Evolutionary conservation across 768 basidiomycete species (phyloP).

Genomic region (Xerocomus brunneocitrinus): DNA sequence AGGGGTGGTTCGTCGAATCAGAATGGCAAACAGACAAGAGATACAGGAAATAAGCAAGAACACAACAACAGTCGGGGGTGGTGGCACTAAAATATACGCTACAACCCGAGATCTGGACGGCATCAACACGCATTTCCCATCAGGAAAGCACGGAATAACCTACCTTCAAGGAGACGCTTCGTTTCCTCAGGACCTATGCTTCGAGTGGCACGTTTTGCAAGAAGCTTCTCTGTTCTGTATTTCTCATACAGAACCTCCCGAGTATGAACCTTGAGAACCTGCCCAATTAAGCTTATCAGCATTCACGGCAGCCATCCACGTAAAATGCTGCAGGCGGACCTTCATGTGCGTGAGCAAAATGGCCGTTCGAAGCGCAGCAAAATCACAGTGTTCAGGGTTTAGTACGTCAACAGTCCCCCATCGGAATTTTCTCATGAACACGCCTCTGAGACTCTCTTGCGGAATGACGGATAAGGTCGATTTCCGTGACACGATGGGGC

Average conservation of each 20-base stretch:
- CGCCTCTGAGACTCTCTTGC: constrained; percentile 66
- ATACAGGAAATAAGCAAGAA: constrained; percentile 24
- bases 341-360: constrained; percentile 83
- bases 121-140: constrained; percentile 23
- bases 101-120: constrained; percentile 44
- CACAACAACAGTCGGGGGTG: constrained; percentile 5
- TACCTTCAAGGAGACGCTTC: constrained; percentile 70
- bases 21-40: constrained; percentile 5
- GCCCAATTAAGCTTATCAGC: constrained; percentile 4
- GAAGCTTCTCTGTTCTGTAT: constrained; percentile 86
- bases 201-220: constrained; percentile 78
- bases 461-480: constrained; percentile 40
- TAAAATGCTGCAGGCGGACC: constrained; percentile 40
- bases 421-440: constrained; percentile 73
- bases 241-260: constrained; percentile 91
- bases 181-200: constrained; percentile 73
- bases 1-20: constrained; percentile 3
- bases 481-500: constrained; percentile 36
- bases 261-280: constrained; percentile 80
- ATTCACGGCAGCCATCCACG: constrained; percentile 13
- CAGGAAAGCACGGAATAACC: constrained; percentile 22
- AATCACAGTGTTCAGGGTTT: constrained; percentile 83
- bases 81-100: constrained; percentile 25
- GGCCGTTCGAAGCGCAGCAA: constrained; percentile 76
- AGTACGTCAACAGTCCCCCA: constrained; percentile 91